These are phyloP conservation scores for Pseudoneurospora amorphoporcata DNA, from an alignment of 495 filamentous ascomycete species.

Conservation along the genomic window DNA sequence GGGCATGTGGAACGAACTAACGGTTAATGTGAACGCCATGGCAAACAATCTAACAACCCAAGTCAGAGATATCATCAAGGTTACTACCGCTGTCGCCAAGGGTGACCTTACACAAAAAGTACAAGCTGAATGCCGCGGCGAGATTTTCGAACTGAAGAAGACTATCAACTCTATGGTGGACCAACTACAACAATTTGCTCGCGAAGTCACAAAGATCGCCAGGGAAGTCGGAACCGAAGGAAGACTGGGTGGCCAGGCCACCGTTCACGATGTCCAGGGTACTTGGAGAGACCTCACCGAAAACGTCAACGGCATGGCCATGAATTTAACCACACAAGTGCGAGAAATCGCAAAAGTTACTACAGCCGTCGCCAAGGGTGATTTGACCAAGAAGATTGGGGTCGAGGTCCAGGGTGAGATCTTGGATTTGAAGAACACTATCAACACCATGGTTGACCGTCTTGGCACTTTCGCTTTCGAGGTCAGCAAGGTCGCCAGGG, in stretches of 20 bases:
- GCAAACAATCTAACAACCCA: constrained; percentile 95
- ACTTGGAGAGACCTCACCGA: constrained; percentile 96
- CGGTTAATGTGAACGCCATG: constrained; percentile 97
- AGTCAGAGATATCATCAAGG: constrained; percentile 95
- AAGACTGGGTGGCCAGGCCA: constrained; percentile 88
- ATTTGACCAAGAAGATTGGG: constrained; percentile 90
- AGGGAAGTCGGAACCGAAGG: constrained; percentile 96
- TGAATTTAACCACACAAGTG: constrained; percentile 96
- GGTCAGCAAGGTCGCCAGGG: constrained; percentile 95
- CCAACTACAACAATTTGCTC: constrained; percentile 90
- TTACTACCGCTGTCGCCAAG: constrained; percentile 95
- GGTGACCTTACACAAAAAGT: constrained; percentile 97
- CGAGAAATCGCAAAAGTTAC: constrained; percentile 98
- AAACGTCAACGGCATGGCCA: constrained; percentile 98
- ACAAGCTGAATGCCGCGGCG: constrained; percentile 90
- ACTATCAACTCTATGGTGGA: constrained; percentile 99
- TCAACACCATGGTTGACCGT: constrained; percentile 98
- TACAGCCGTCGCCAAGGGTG: constrained; percentile 88
- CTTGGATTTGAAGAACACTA: constrained; percentile 87
- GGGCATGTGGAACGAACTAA: constrained; percentile 91
- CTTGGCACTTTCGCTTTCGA: constrained; percentile 95
- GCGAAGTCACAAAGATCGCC: constrained; percentile 96
- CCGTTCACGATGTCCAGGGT: constrained; percentile 93
- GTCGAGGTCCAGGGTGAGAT: constrained; percentile 97
- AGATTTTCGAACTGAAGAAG: constrained; percentile 89